Evolutionary conservation across 805 yeast species (phyloP).

Genomic region (Saturnispora sanitii): DNA sequence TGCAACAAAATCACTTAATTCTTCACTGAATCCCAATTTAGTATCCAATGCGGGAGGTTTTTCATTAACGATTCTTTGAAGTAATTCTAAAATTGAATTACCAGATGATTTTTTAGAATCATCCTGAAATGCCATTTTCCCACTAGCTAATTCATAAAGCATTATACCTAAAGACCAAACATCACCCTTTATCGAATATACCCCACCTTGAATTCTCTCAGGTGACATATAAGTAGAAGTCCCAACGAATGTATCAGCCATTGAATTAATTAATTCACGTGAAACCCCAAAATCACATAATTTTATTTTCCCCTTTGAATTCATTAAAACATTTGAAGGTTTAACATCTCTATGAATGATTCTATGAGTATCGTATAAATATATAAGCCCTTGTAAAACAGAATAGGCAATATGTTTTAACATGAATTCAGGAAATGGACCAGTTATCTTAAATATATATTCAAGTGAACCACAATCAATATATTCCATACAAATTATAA

Average conservation of each 20-base stretch:
- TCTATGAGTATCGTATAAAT: conserved; percentile 71
- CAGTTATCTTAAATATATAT: conserved; percentile 51
- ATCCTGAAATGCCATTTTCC: conserved; percentile 65
- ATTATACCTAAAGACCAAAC: conserved; percentile 95
- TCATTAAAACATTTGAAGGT: conserved; percentile 87
- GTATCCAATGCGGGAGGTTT: conserved; percentile 62
- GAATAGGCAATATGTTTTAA: conserved; percentile 66
- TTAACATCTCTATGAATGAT: conserved; percentile 95
- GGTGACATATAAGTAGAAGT: conserved; percentile 98
- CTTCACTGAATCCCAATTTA: conserved; percentile 36
- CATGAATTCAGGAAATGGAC: conserved; percentile 58
- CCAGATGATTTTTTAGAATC: conserved; percentile 31
- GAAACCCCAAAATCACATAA: conserved; percentile 96
- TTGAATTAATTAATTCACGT: conserved; percentile 81
- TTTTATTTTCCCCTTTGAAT: conserved; percentile 78
- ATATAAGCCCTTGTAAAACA: conserved; percentile 71
- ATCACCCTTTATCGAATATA: conserved; percentile 90
- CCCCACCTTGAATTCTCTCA: conserved; percentile 91
- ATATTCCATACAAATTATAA: conserved; percentile 90
- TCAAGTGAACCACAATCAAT: conserved; percentile 93
- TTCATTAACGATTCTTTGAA: conserved; percentile 91
- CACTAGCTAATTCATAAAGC: conserved; percentile 81
- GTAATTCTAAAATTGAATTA: conserved; percentile 78
- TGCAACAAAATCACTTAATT: conserved; percentile 59
- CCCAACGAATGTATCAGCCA: conserved; percentile 97